Evolutionary conservation across 1,284 basidiomycete genomes (phyloP).

Genomic region (Hypsizygus ulmarius): DNA sequence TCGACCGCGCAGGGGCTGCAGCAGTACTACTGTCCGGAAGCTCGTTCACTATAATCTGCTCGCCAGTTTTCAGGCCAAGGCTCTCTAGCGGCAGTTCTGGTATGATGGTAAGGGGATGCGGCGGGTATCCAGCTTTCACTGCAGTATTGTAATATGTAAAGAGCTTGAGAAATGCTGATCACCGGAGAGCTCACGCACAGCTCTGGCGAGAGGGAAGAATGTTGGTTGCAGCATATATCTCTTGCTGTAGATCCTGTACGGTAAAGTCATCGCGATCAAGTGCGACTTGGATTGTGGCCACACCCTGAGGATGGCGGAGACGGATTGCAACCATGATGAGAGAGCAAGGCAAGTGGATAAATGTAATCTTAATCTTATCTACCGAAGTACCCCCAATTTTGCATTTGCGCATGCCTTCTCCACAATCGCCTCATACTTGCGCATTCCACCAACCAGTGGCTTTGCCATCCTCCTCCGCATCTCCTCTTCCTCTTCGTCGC

Average conservation of each 20-base stretch:
- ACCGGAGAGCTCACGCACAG: constrained; percentile 45
- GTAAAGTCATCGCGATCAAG: constrained; percentile 57
- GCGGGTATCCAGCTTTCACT: constrained; percentile 90
- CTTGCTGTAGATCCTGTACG: constrained; percentile 70
- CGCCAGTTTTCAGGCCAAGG: constrained; percentile 73
- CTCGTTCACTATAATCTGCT: constrained; percentile 80
- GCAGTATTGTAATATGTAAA: constrained; percentile 4
- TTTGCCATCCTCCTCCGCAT: constrained; percentile 27
- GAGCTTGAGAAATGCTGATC: constrained; percentile 9
- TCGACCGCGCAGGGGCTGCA: constrained; percentile 6
- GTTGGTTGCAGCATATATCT: constrained; percentile 63
- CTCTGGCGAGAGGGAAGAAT: constrained; percentile 78
- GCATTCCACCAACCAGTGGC: constrained; percentile 29
- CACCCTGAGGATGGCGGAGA: constrained; percentile 77
- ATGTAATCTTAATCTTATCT: constrained; percentile 9
- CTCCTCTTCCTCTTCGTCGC: constrained; percentile 31
- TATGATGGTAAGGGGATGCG: constrained; percentile 65
- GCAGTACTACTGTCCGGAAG: constrained; percentile 25
- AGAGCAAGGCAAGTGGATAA: constrained; percentile 1
- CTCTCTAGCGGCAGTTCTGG: constrained; percentile 71
- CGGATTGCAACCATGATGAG: constrained; percentile 61
- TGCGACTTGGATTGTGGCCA: constrained; percentile 69
- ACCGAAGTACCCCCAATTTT: constrained; percentile 14
- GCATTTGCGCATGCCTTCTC: constrained; percentile 21
- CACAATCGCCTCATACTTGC: constrained; percentile 22